These are phyloP conservation scores for Megacollybia platyphylla DNA, from an alignment of 1,284 basidiomycete genomes.

Conservation along the genomic window DNA sequence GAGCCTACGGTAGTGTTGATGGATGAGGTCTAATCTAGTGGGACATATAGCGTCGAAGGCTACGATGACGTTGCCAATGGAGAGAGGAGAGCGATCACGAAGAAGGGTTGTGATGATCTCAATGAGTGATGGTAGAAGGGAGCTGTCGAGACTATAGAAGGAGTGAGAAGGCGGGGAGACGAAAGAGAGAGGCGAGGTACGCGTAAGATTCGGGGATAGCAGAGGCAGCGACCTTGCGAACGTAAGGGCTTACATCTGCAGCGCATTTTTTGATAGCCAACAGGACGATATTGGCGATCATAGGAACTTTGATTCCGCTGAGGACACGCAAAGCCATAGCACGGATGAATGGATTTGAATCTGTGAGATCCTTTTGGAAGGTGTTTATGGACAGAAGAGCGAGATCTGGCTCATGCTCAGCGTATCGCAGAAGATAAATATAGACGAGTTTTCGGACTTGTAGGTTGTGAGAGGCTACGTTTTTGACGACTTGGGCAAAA, in stretches of 20 bases:
- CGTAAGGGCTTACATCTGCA: slow-evolving; percentile 85
- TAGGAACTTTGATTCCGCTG: slow-evolving; percentile 81
- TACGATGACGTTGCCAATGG: slow-evolving; percentile 76
- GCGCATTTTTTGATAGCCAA: slow-evolving; percentile 88
- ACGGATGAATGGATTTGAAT: slow-evolving; percentile 84
- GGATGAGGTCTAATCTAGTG: slow-evolving; percentile 75
- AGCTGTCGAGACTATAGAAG: slow-evolving; percentile 52
- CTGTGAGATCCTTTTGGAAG: slow-evolving; percentile 93
- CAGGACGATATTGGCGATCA: slow-evolving; percentile 79
- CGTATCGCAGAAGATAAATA: slow-evolving; percentile 91
- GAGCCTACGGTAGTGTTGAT: slow-evolving; percentile 78
- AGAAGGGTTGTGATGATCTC: slow-evolving; percentile 68
- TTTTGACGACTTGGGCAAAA: slow-evolving; percentile 92
- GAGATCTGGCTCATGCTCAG: slow-evolving; percentile 86
- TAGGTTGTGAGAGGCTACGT: slow-evolving; percentile 81
- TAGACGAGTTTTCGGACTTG: slow-evolving; percentile 97
- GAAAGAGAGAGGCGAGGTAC: slow-evolving; percentile 29
- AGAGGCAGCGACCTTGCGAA: slow-evolving; percentile 83
- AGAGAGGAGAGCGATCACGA: slow-evolving; percentile 76
- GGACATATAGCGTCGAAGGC: slow-evolving; percentile 83
- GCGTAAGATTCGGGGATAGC: slow-evolving; percentile 81
- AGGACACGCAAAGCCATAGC: slow-evolving; percentile 93
- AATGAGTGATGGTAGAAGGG: slow-evolving; percentile 63
- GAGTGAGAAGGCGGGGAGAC: slow-evolving; percentile 2
- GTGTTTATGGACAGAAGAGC: slow-evolving; percentile 97